phyloP scores from a whole-genome alignment of 2,329 filamentous ascomycete genomes.

The Periconia macrospinosa region DNA sequence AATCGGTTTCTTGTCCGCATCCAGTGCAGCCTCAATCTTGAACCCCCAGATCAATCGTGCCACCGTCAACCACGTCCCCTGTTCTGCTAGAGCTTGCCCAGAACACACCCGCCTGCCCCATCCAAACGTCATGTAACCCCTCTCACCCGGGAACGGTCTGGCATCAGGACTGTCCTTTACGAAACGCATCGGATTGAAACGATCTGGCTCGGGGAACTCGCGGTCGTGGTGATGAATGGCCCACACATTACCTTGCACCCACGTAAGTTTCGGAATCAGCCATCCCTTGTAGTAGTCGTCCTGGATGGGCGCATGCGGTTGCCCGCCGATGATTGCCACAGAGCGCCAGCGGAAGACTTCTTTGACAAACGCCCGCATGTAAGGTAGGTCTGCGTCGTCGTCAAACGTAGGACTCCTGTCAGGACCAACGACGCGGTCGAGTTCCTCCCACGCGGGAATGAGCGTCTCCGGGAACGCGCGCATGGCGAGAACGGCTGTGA shows the following conservation, averaged over 20 bases:
- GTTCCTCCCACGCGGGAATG: slow-evolving; percentile 33
- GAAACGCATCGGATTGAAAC: slow-evolving; percentile 39
- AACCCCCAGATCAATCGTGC: slow-evolving; percentile 62
- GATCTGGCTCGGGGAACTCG: slow-evolving; percentile 42
- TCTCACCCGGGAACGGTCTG: slow-evolving; percentile 41
- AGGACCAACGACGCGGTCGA: slow-evolving; percentile 35
- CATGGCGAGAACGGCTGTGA: slow-evolving; percentile 39
- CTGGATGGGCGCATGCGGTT: slow-evolving; percentile 38
- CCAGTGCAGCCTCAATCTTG: slow-evolving; percentile 48
- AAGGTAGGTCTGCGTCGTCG: slow-evolving; percentile 33
- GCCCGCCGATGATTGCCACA: slow-evolving; percentile 39
- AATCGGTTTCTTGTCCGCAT: slow-evolving; percentile 49
- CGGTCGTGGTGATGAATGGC: slow-evolving; percentile 44
- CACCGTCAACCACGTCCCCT: slow-evolving; percentile 62
- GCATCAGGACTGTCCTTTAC: slow-evolving; percentile 30
- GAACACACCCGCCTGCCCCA: slow-evolving; percentile 61
- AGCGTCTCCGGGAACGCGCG: slow-evolving; percentile 36
- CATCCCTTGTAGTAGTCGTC: slow-evolving; percentile 43
- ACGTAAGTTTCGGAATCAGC: slow-evolving; percentile 43
- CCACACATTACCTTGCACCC: slow-evolving; percentile 46
- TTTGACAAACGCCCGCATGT: slow-evolving; percentile 44
- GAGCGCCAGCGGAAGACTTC: slow-evolving; percentile 40
- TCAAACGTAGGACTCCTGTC: slow-evolving; percentile 39
- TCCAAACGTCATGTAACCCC: slow-evolving; percentile 60
- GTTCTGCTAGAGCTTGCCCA: slow-evolving; percentile 62